Base-by-base conservation (phyloP, 371 early-diverging fungal species). In the Mortierella sp. region DNA sequence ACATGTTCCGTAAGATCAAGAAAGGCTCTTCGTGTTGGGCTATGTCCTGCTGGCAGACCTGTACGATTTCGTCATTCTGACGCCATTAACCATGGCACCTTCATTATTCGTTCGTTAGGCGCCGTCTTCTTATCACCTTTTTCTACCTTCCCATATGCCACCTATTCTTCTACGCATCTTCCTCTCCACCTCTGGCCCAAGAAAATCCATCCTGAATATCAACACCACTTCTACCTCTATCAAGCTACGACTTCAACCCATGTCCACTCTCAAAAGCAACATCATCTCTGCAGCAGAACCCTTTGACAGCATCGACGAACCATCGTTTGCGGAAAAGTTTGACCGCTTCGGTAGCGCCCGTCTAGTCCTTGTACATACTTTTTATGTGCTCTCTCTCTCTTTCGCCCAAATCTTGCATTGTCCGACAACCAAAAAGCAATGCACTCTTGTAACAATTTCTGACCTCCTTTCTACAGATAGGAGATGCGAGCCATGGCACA, bases 401-500 rank as follows among this genome's bases (percentile, higher is more conserved):
- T 50, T 30, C n/a, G 2, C 28, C 4, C 8, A 53, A 23, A 11
- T 19, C 2, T 2, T 23, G 41, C 19, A 39, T n/a, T 37, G 9
- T 21, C 12, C 39, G 37, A 23, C 34, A 23, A 0, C 1, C 24
- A 37, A 23, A 6, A 1, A 12, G 5, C 21, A 3, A 12, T n/a
- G 24, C 5, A 24, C 39, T 37, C 24, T 21, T 12, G 14, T 34
- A 39, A 5, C 34, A 53, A 19, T 21, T 21, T n/a, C n/a, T n/a
- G n/a, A n/a, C n/a, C n/a, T n/a, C n/a, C n/a, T 0, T 21, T 50
- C 1, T 65, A 30, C 50, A 57, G 44, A 80, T 79, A 21, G 80
- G 80, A 15, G 80, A 80, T 24, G 78, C 75, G 19, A 63, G 60
- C n/a, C 80, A 80, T 42, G 80, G 80, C 26, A 80, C 80, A 5